A percentile compares a stretch with the other conserved stretches of the same genome.
phyloP scores from a whole-genome alignment of 495 filamentous ascomycete species.

The Chaetomium cochliodes region DNA sequence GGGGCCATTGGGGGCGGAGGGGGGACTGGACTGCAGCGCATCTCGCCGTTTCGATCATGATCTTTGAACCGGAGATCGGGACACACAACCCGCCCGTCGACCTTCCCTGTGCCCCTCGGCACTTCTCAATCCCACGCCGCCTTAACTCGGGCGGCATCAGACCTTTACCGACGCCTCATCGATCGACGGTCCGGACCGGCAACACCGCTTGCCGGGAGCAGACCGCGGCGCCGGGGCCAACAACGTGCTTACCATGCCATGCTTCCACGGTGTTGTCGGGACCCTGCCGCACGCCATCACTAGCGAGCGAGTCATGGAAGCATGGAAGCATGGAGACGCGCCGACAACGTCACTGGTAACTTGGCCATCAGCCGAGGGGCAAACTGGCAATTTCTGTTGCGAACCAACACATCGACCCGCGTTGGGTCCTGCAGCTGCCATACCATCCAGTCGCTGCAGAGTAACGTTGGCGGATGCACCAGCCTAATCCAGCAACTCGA shows the following conservation, averaged over 20 bases:
- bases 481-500: constrained; percentile 27
- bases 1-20: too few species aligned
- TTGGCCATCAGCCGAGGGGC: background rate
- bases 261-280: background rate
- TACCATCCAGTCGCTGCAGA: constrained; percentile 12
- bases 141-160: too few species aligned
- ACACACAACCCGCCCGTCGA: too few species aligned
- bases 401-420: constrained; percentile 16
- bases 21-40: background rate
- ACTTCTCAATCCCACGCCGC: too few species aligned
- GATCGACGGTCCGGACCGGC: background rate
- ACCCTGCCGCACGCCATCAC: background rate
- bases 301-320: background rate
- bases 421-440: constrained; percentile 20
- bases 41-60: too few species aligned
- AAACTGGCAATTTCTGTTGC: constrained; percentile 9
- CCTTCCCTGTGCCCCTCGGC: too few species aligned
- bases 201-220: background rate
- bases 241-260: background rate
- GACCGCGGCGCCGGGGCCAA: too few species aligned
- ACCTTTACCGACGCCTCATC: background rate
- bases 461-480: constrained; percentile 17
- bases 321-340: background rate
- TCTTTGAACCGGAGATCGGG: too few species aligned
- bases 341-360: background rate